Evolutionary conservation across 192 early-diverging fungal genomes (phyloP), one percentile per base, ranked within the genome.

Genomic region (Spizellomyces sp.): DNA sequence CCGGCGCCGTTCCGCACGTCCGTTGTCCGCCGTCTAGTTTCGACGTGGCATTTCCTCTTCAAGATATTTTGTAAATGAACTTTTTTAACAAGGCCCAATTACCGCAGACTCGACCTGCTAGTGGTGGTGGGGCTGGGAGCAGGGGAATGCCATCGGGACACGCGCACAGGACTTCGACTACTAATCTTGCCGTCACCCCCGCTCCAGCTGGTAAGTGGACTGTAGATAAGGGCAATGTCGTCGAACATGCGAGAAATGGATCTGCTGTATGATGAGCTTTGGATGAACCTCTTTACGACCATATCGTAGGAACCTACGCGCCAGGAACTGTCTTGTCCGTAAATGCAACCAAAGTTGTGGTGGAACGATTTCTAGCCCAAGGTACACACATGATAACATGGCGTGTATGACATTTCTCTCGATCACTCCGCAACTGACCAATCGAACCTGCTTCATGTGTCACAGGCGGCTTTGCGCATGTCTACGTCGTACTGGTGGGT

Each of bases 401-500:
- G 17, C 19, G 45, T 6, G 46, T 6, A 15, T 17, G 42, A 4
- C 5, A 46, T 22, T 36, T 52, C n/a, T 36, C 22, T 9, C 41
- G 46, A n/a, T 19, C 22, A 43, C 45, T 47, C 8, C 45, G 44
- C 15, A 19, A 12, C 17, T 19, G 62, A 22, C 3, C 1, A 36
- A 36, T 36, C 36, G 14, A n/a, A 22, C 58, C 4, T 19, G 9
- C 19, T 69, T 12, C 7, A 9, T 17, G 36, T 19, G 70, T 43
- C 48, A 2, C 60, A 91, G 93, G 96, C 55, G 95, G 93, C 6
- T 93, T 94, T 70, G 94, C 96, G 9, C 92, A 96, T 80, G 90
- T 98, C 21, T 98, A 98, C 71, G 71, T 93, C 50, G 94, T 92
- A 1, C 77, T 79, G 6, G 75, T 88, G 6, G 74, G 80, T 50